These are phyloP conservation scores for Pluteus cervinus DNA, from an alignment of 768 basidiomycete genomes.

Conservation along the genomic window DNA sequence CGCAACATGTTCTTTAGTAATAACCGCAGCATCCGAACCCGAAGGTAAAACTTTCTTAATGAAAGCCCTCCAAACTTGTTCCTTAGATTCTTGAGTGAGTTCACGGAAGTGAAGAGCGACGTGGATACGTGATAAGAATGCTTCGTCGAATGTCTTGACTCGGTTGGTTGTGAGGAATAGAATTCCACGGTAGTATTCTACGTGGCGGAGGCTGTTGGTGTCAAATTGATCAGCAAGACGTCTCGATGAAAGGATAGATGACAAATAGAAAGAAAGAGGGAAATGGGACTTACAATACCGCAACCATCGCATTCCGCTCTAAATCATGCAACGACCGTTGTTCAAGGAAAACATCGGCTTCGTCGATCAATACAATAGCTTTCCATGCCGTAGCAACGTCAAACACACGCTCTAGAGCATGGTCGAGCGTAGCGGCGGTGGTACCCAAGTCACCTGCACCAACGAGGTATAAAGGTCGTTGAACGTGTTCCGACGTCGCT, in stretches of 20 bases:
- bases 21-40: conserved; percentile 23
- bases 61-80: conserved; percentile 62
- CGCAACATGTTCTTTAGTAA: conserved; percentile 37
- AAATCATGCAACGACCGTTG: conserved; percentile 59
- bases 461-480: conserved; percentile 45
- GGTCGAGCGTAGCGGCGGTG: conserved; percentile 34
- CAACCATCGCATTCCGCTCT: conserved; percentile 67
- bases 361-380: conserved; percentile 52
- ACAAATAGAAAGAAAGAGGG: neutral
- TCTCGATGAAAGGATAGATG: conserved; percentile 13
- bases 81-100: conserved; percentile 44
- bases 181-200: conserved; percentile 53
- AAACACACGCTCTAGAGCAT: conserved; percentile 38
- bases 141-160: conserved; percentile 58
- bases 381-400: conserved; percentile 57
- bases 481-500: conserved; percentile 51
- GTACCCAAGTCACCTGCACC: conserved; percentile 54
- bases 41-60: conserved; percentile 33
- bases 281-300: conserved; percentile 57
- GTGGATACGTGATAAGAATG: conserved; percentile 63
- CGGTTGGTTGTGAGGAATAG: conserved; percentile 54
- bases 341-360: conserved; percentile 71
- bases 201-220: conserved; percentile 40
- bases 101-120: conserved; percentile 62
- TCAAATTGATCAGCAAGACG: conserved; percentile 17